These are phyloP conservation scores for Acmispon strigosus DNA, from an alignment of 306 rosid species.

Conservation along the genomic window DNA sequence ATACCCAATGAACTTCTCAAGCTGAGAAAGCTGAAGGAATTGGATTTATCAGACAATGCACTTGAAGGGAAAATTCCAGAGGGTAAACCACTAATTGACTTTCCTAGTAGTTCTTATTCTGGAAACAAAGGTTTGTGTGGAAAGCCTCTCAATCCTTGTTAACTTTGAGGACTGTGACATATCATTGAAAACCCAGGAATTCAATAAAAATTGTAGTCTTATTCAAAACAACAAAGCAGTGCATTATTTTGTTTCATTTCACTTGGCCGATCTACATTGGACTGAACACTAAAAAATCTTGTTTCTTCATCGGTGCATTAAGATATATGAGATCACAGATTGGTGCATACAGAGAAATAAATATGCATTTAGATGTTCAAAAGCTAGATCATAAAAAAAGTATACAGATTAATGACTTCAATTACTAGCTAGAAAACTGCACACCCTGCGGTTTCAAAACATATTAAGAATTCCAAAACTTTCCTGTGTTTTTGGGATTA, in stretches of 20 bases:
- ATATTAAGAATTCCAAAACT: too few relatives aligned
- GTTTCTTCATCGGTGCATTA: too few relatives aligned
- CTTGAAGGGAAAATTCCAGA: constrained; percentile 68
- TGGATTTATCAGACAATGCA: constrained; percentile 54
- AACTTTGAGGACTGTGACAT: constrained; percentile 12
- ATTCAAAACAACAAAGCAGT: background rate
- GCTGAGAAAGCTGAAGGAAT: constrained; percentile 37
- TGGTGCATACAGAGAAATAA: too few relatives aligned
- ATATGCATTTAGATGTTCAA: background rate
- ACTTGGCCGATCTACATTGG: too few relatives aligned
- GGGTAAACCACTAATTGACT: constrained; percentile 52
- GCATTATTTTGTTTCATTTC: background rate
- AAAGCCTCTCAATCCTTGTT: constrained; percentile 65
- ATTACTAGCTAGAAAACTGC: too few relatives aligned
- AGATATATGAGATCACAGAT: too few relatives aligned
- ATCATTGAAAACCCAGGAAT: background rate
- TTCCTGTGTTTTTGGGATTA: too few relatives aligned
- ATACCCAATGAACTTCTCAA: constrained; percentile 56
- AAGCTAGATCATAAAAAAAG: background rate
- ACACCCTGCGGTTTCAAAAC: too few relatives aligned
- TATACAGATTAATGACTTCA: too few relatives aligned
- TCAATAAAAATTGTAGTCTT: background rate
- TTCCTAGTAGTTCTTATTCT: constrained; percentile 47
- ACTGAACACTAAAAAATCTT: too few relatives aligned
- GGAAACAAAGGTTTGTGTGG: constrained; percentile 70